Evolutionary conservation across 352 stramenopile species (phyloP), one percentile per base, ranked within the genome.

Genomic region (Plasmopara halstedii): DNA sequence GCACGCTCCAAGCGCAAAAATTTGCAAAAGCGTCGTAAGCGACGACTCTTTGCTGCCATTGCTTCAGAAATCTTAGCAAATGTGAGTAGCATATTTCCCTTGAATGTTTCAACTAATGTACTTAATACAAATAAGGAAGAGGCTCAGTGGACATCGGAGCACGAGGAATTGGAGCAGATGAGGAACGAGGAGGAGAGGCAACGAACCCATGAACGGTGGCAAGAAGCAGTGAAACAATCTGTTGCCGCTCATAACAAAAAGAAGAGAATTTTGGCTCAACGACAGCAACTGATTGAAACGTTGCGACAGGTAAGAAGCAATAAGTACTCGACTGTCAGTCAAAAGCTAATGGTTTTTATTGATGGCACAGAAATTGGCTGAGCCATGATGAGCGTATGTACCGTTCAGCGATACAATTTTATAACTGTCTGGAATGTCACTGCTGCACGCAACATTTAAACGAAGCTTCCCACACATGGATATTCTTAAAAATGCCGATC

Each of bases 1-100:
- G 20, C 43, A 10, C 62, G 75, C 13, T 91, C 79, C 1, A 64
- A 70, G 45, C 70, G 67, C 29, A 94, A 91, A 73, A 94, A 94
- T 58, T 27, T 63, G 34, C 68, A 76, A 27, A 94, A 94, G 70
- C 77, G 82, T 35, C 66, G 60, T 33, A 77, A 78, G 57, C 75
- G 79, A 18, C 62, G 79, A 20, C 47, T 88, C 26, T 79, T 85
- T 55, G 76, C 71, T 11, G 50, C 58, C 8, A 61, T 93, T 22
- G 27, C 68, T 22, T 66, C 62, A 1, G 73, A 87, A 40, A 59
- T 91, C 13, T 47, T 41, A 45, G 55, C 60, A 4, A 61, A 44
- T 45, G 72, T 85, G 34, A 19, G 65, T 52, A 21, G 23, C 8
- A 27, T 8, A 29, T 2, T 4, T 29, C 3, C 25, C 25, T 29